Evolutionary conservation across 306 rosid species (phyloP).

Genomic region (peach (Prunus persica)): Prunus_persica_NCBIv2 NC_034015.1:1884001-1884500

Average conservation of each 20-base stretch:
- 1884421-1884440: background rate
- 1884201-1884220: background rate
- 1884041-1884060: conserved; percentile 49
- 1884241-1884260: background rate
- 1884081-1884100: conserved; percentile 50
- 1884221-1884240: background rate
- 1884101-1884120: conserved; percentile 60
- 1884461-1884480: background rate
- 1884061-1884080: conserved; percentile 63
- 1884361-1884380: background rate
- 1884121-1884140: conserved; percentile 91
- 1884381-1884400: background rate
- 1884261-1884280: background rate
- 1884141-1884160: conserved; percentile 87
- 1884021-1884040: conserved; percentile 73
- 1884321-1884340: conserved; percentile 98
- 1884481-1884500: background rate
- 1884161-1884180: conserved; percentile 96
- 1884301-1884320: conserved; percentile 95
- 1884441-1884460: background rate
- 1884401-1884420: background rate
- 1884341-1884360: conserved; percentile 37
- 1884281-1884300: conserved; percentile 85
- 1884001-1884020: conserved; percentile 70
- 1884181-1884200: conserved; percentile 57